Conservation (phyloP, 192 early-diverging fungal genomes). For the Lobosporangium transversale region DNA sequence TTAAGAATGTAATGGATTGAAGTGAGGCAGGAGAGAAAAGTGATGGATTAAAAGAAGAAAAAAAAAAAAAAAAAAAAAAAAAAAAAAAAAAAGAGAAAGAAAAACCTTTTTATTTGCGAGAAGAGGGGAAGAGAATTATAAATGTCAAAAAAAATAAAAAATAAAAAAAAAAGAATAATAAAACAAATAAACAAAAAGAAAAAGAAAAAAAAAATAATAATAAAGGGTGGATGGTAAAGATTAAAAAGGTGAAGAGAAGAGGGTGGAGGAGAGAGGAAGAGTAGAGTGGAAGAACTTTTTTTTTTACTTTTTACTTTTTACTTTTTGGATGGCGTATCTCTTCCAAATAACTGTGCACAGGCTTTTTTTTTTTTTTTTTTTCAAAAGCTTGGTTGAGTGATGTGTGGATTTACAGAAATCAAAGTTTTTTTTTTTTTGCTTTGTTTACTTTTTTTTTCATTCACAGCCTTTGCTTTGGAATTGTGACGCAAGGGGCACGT, state of each 20-base stretch:
- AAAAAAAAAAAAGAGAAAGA: not conserved
- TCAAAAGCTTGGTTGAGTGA: not conserved
- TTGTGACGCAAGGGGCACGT: not conserved
- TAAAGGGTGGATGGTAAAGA: not conserved
- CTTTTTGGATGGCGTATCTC: no score
- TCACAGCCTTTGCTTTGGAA: no score
- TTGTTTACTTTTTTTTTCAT: constrained; percentile 3
- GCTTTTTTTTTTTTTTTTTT: constrained; percentile 1
- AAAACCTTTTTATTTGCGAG: no score
- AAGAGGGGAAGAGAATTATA: not conserved
- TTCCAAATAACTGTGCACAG: not conserved
- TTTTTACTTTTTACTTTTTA: not conserved
- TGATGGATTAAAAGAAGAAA: not conserved
- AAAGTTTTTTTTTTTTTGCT: not conserved
- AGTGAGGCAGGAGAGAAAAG: not conserved
- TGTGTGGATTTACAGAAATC: no score
- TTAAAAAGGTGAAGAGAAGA: not conserved
- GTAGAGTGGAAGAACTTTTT: not conserved
- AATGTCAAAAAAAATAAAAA: not conserved
- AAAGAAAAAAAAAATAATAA: constrained; percentile 10
- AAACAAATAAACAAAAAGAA: not conserved
- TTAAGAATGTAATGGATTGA: constrained; percentile 4
- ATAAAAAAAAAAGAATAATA: constrained; percentile 1
- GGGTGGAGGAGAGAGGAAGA: not conserved
- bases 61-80: constrained; percentile 8